Base-by-base conservation (phyloP, 2,329 filamentous ascomycete genomes). In the Colletotrichum viniferum region DNA sequence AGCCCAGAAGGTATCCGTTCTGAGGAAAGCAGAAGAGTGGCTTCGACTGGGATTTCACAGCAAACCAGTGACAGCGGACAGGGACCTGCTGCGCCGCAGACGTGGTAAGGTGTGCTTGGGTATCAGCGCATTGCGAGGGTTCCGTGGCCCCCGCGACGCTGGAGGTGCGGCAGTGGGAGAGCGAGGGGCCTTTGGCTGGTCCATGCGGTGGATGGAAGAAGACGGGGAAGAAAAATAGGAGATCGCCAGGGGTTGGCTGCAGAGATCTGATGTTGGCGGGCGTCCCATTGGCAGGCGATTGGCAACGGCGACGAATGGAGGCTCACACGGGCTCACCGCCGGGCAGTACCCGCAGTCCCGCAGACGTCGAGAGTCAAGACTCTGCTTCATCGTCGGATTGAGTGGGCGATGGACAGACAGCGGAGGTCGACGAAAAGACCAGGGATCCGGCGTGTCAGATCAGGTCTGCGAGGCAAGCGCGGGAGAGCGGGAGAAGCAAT, bases 91-190 rank as follows among this genome's bases (percentile, higher is more conserved):
- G 68, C 30, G 72, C 52, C 32, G 69, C 38, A 52, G 32, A 72
- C 69, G 62, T 72, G 69, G 63, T 73, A 34, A 73, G 18, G 9
- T 34, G 28, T 72, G 63, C 73, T 72, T 75, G 69, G 72, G 62
- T 62, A 26, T 24, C 32, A 30, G 56, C 56, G 56, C 52, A 26
- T 64, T 34, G 68, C 28, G 61, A 72, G 55, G 55, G 52, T 38
- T 73, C 43, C 69, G 69, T 64, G 43, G 58, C 36, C 34, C 34
- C 65, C 56, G 71, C 34, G 73, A 56, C 26, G 48, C 24, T 58
- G 61, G 56, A 43, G 38, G 43, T 24, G 32, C 24, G 18, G 63
- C 62, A 24, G 55, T 48, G 58, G 21, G 38, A 32, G 28, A 7
- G 24, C 28, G 43, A 70, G 68, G 21, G 58, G 58, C 63, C 63